Evolutionary conservation across 2,329 filamentous ascomycete genomes (phyloP), one percentile per base, ranked within the genome.

Genomic region (Monosporascus sp.): DNA sequence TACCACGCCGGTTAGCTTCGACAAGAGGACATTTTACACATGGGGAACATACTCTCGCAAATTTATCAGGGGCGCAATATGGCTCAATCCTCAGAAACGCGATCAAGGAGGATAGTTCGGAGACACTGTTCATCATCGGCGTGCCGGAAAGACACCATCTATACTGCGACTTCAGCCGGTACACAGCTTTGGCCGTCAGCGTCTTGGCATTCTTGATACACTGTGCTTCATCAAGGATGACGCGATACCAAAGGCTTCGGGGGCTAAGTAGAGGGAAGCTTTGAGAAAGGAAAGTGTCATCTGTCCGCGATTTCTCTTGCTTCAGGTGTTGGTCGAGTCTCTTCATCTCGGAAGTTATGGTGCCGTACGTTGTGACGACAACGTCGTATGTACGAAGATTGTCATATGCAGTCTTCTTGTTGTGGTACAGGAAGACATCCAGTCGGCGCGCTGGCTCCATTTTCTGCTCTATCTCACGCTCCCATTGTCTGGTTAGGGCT

Each of bases 51-150:
- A 84, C 80, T 52, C 62, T 60, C 41, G 78, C 78, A 67, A 95
- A 96, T 22, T 74, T 72, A 0, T 80, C 72, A 72, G 80, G 80
- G 16, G 81, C 75, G 61, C 80, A 82, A 68, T 94, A 96, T 2
- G 90, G 91, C 55, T 79, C 79, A 64, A 95, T 92, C 2, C 79
- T 77, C 17, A 96, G 76, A 63, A 96, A 97, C 2, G 82, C 80
- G 45, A 96, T 76, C 20, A 96, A 72, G 1, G 90, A 88, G 63
- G 82, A 91, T 3, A 96, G 75, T 62, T 97, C 92, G 24, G 81
- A 76, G 3, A 93, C 83, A 14, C 79, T 84, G 62, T 96, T 96
- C 87, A 94, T 94, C 87, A 93, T 91, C 0, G 89, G 89, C 0
- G 89, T 94, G 26, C 89, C 89, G 3, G 86, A 90, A 68, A 93